Base-by-base conservation (phyloP, 306 rosid genomes). In the Alnus rubra region DNA sequence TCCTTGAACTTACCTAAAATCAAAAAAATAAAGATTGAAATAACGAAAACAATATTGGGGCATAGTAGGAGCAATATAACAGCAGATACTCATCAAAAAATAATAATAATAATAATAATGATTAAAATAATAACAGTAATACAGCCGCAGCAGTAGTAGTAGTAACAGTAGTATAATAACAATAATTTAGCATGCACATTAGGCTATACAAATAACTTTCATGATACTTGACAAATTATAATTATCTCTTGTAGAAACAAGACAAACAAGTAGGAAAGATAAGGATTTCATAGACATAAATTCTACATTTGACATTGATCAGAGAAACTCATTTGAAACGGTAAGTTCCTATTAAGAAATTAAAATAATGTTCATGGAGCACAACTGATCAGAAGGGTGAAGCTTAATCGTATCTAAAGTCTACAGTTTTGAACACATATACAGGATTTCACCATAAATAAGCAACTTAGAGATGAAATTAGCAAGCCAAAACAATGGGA, bases 1-100 rank as follows among this genome's bases (percentile, higher is more conserved):
- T 98, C 78, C 90, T 86, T 23, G 99, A 89, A 82, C 99, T 93
- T 84, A 95, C 99, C 99, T 95, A 79, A 48, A 76, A 89, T 19
- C 14, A 85, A 76, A 69, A 81, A 52, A 65, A 81, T 70, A 58
- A 88, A 73, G n/a, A 71, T 79, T 74, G 52, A 50, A 58, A 71
- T 55, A 69, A 70, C 50, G 58, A 79, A 84, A 54, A 77, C 44
- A 62, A 74, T 35, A n/a, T n/a, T n/a, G 16, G 47, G 74, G 45
- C 49, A 81, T 37, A 14, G 33, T 52, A 18, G 49, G 64, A 73
- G 81, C 54, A 44, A 72, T 50, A 53, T 16, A 69, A 71, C 28
- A 52, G 58, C n/a, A 67, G 33, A 60, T 31, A 74, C 37, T 59
- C 65, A 59, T 59, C 37, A 2, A 5, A 4, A 0, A 28, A n/a